Conservation (phyloP, 2,329 filamentous ascomycete species). For the Nannizziopsis arthrosporioides region DNA sequence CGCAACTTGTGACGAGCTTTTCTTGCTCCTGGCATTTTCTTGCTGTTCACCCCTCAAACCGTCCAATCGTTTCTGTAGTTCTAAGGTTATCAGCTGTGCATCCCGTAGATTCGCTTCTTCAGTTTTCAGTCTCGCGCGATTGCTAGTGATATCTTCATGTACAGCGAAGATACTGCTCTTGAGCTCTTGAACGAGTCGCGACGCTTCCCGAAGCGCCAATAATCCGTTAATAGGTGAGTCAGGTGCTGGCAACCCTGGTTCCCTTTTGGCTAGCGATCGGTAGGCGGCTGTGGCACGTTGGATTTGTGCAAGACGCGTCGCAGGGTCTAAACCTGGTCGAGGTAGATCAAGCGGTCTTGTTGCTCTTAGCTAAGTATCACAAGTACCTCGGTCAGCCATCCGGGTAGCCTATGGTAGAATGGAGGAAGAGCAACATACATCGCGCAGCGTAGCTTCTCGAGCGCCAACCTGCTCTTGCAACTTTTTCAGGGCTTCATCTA, state of each 20-base stretch:
- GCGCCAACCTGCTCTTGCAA: slow-evolving; percentile 45
- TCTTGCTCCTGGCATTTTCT: slow-evolving; percentile 19
- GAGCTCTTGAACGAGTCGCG: slow-evolving; percentile 53
- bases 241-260: slow-evolving; percentile 54
- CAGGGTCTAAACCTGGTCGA: slow-evolving; percentile 21
- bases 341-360: slow-evolving; percentile 22
- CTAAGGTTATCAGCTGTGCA: slow-evolving; percentile 35
- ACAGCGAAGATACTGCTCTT: slow-evolving; percentile 44
- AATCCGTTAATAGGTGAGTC: slow-evolving; percentile 60
- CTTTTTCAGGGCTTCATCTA: slow-evolving; percentile 57
- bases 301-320: slow-evolving; percentile 36
- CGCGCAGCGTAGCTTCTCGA: slow-evolving; percentile 38
- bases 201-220: slow-evolving; percentile 56
- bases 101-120: slow-evolving; percentile 40
- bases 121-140: slow-evolving; percentile 31
- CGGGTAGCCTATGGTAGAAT: neutral
- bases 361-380: slow-evolving; percentile 23
- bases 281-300: slow-evolving; percentile 53
- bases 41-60: slow-evolving; percentile 47
- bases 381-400: neutral
- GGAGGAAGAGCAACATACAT: slow-evolving; percentile 25
- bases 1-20: slow-evolving; percentile 50
- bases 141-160: slow-evolving; percentile 29
- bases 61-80: slow-evolving; percentile 48
- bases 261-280: slow-evolving; percentile 47